Evolutionary conservation across 208 protist species (phyloP), one percentile per base, ranked within the genome.

Genomic region (Balamuthia mandrillaris): DNA sequence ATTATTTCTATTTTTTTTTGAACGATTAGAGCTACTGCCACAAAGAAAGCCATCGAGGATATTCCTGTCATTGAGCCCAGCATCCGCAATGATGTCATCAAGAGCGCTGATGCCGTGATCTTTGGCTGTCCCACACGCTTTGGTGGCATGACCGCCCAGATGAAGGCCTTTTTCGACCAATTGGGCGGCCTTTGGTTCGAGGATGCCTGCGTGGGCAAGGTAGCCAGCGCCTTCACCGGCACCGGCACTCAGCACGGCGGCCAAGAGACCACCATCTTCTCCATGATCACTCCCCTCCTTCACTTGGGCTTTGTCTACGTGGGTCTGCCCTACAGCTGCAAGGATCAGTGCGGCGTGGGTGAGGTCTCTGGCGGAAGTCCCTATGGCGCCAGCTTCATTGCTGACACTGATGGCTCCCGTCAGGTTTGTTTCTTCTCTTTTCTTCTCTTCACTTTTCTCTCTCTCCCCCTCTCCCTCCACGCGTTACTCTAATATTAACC

Each of bases 101-200:
- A 56, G 45, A 37, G 44, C 4, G 66, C 79, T 21, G 88, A 93
- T 61, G 88, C 78, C 58, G 81, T 92, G 44, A 29, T 91, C 21
- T 61, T 92, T 44, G 90, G 88, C 31, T 75, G 83, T 18, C 91
- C 91, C 54, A 92, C 88, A 9, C 81, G 87, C 16, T 92, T 88
- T 47, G 90, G 91, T 33, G 79, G 21, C 9, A 61, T 88, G 41
- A 29, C 84, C 24, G 72, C 85, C 18, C 89, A 92, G 86, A 42
- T 90, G 33, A 89, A 90, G 65, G 58, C 75, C 31, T 89, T 90
- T 47, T 52, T 88, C 35, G 90, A 91, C 84, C 65, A 41, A 42
- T 86, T 75, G 18, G 86, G 86, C 35, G 68, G 79, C 27, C 79
- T 91, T 27, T 92, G 88, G 88, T 54, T 51, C 52, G 74, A 81